These are phyloP conservation scores for Stephanocyclus meneghinianus DNA, from an alignment of 352 stramenopile species.

Conservation along the genomic window DNA sequence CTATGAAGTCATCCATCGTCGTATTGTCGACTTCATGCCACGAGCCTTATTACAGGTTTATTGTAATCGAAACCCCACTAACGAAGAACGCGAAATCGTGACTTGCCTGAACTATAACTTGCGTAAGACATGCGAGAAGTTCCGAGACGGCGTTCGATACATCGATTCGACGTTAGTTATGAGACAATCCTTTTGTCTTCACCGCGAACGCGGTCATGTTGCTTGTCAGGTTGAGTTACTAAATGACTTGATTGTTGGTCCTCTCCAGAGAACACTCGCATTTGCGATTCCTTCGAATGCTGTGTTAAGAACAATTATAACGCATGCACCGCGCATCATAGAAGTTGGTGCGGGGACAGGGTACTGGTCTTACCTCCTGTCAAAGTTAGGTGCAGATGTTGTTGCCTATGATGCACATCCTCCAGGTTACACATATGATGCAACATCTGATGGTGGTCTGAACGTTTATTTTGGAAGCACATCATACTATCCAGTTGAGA, in stretches of 20 bases:
- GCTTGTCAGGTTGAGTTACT: slow-evolving; percentile 32
- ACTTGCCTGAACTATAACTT: slow-evolving; percentile 34
- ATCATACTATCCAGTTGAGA: slow-evolving; percentile 45
- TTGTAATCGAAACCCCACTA: slow-evolving; percentile 24
- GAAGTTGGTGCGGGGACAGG: slow-evolving; percentile 89
- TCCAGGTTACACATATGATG: slow-evolving; percentile 6
- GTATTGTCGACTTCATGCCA: slow-evolving; percentile 37
- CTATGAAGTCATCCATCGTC: slow-evolving; percentile 41
- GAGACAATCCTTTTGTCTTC: slow-evolving; percentile 33
- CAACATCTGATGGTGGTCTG: slow-evolving; percentile 1
- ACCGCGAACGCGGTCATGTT: slow-evolving; percentile 38
- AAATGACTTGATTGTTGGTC: slow-evolving; percentile 44
- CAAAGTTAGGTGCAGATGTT: slow-evolving; percentile 84
- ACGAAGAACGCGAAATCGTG: slow-evolving; percentile 39
- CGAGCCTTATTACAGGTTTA: slow-evolving; percentile 35
- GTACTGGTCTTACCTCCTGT: slow-evolving; percentile 86
- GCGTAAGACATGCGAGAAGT: slow-evolving; percentile 19
- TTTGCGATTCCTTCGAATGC: slow-evolving; percentile 58
- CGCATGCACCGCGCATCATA: slow-evolving; percentile 73
- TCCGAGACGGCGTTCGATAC: slow-evolving; percentile 19
- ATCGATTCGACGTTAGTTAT: slow-evolving; percentile 36
- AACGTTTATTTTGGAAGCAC: slow-evolving; percentile 42
- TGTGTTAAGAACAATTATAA: slow-evolving; percentile 39
- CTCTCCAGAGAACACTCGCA: slow-evolving; percentile 45
- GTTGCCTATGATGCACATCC: slow-evolving; percentile 84